phyloP scores from a whole-genome alignment of 1,284 basidiomycete genomes.

The Irpex lacteus region DNA sequence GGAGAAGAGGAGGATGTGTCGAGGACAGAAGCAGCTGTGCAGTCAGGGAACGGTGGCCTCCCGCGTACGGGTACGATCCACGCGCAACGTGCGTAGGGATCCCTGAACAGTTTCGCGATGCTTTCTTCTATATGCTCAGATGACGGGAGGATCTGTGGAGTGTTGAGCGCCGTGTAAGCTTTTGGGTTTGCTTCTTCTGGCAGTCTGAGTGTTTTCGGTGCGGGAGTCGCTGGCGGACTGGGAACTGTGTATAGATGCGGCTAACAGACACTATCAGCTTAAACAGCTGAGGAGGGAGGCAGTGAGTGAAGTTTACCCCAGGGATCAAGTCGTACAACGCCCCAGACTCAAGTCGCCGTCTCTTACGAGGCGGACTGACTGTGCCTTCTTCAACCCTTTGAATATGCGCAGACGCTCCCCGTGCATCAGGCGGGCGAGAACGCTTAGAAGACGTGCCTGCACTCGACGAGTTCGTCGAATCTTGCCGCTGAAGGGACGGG shows the following conservation, averaged over 20 bases:
- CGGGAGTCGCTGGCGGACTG: neutral
- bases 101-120: neutral
- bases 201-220: neutral
- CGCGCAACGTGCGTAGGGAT: constrained; percentile 14
- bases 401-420: neutral
- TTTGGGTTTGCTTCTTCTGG: neutral
- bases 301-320: neutral
- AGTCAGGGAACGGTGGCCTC: constrained; percentile 45
- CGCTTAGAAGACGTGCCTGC: neutral
- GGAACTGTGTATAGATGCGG: neutral
- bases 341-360: neutral
- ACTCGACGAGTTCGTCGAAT: neutral
- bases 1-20: neutral
- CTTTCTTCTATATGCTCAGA: neutral
- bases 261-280: neutral
- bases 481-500: neutral
- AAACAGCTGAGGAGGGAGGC: neutral
- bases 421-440: neutral
- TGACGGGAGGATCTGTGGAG: neutral
- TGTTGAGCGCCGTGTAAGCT: neutral
- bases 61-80: constrained; percentile 70
- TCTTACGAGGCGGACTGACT: neutral
- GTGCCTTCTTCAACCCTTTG: neutral
- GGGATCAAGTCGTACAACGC: neutral
- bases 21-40: constrained; percentile 40